A percentile compares a stretch with the other conserved stretches of the same genome.
Evolutionary conservation across 352 stramenopile genomes (phyloP).

Genomic region (Thalassiosira ordinaria): DNA sequence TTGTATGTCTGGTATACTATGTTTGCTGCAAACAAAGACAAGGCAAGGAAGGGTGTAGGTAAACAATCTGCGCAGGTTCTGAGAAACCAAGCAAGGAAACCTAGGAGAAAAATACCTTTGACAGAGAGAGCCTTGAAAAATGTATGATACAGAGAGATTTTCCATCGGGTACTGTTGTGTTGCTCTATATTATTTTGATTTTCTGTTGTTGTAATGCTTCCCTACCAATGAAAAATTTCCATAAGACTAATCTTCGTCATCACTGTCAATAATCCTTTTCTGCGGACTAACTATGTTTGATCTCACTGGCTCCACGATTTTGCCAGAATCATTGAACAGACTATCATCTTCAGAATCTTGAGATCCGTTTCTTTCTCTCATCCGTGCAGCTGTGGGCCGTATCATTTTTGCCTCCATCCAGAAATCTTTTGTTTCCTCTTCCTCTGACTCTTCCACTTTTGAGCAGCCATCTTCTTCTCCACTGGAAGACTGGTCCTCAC

Average conservation of each 20-base stretch:
- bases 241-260: too few relatives aligned
- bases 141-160: too few relatives aligned
- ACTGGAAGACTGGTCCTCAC: not conserved
- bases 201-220: too few relatives aligned
- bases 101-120: slow-evolving; percentile 24
- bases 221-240: too few relatives aligned
- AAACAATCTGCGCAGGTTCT: not conserved
- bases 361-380: not conserved
- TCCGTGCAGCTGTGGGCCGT: not conserved
- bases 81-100: slow-evolving; percentile 7
- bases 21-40: slow-evolving; percentile 40
- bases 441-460: not conserved
- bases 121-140: slow-evolving; percentile 43
- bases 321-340: not conserved
- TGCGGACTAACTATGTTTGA: not conserved
- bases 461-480: not conserved
- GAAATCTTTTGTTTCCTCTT: not conserved
- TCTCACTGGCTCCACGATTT: not conserved
- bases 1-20: slow-evolving; percentile 57
- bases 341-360: not conserved
- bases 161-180: too few relatives aligned
- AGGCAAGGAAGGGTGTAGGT: slow-evolving; percentile 1
- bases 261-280: too few relatives aligned
- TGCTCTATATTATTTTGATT: too few relatives aligned
- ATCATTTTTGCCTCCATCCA: not conserved